A percentile compares a stretch with the other conserved stretches of the same genome.
These are phyloP conservation scores for Cutaneotrichosporon daszewskae DNA, from an alignment of 1,284 basidiomycete genomes.

Conservation along the genomic window DNA sequence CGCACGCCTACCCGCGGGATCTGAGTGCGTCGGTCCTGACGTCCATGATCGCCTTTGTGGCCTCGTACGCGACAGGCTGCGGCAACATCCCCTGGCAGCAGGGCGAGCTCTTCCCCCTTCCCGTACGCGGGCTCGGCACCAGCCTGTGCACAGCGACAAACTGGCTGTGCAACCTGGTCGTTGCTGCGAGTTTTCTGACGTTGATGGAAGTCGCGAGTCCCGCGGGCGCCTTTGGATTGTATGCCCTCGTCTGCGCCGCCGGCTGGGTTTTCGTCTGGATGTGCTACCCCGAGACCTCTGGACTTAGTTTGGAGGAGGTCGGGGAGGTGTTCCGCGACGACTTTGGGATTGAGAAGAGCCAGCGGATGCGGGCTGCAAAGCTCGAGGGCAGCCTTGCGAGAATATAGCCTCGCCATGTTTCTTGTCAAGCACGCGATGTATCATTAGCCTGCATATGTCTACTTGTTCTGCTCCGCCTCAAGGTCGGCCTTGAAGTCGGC, in stretches of 20 bases:
- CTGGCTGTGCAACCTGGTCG: slow-evolving; percentile 70
- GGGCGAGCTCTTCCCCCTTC: slow-evolving; percentile 71
- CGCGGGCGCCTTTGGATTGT: slow-evolving; percentile 71
- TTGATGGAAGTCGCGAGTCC: slow-evolving; percentile 71
- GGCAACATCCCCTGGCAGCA: slow-evolving; percentile 83
- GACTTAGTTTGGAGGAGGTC: slow-evolving; percentile 49
- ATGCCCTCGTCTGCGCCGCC: slow-evolving; percentile 65
- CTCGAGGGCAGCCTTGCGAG: too few species aligned
- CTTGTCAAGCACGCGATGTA: too few species aligned
- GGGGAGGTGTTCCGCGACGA: slow-evolving; percentile 48
- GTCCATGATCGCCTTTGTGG: slow-evolving; percentile 75
- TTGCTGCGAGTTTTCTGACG: slow-evolving; percentile 67
- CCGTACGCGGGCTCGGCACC: slow-evolving; percentile 75
- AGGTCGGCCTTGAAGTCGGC: slow-evolving; percentile 44
- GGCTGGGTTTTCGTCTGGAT: slow-evolving; percentile 64
- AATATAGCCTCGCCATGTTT: too few species aligned
- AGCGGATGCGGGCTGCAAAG: slow-evolving; percentile 39
- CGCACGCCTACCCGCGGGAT: slow-evolving; percentile 57
- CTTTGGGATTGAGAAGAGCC: slow-evolving; percentile 49
- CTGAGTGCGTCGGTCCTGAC: slow-evolving; percentile 67
- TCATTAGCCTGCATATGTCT: too few species aligned
- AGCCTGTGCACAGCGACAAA: slow-evolving; percentile 73
- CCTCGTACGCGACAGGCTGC: slow-evolving; percentile 70
- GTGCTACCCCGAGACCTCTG: slow-evolving; percentile 69
- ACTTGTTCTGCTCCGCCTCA: slow-evolving; percentile 7